Evolutionary conservation across 2,329 filamentous ascomycete genomes (phyloP).

Genomic region (Zalaria obscura): DNA sequence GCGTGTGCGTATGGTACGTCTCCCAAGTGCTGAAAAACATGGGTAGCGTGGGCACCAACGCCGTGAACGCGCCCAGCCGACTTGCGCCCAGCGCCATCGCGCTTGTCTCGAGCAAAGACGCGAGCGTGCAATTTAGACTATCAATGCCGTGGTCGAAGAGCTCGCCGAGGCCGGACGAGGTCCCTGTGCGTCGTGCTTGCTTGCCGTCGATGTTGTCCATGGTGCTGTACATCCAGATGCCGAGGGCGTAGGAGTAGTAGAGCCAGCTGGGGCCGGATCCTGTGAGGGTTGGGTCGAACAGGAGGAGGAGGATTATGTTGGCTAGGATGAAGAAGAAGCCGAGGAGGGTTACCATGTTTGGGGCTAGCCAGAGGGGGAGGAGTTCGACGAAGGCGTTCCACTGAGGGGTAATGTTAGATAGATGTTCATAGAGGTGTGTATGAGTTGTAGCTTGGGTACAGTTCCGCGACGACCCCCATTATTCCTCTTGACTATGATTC

Average conservation of each 20-base stretch:
- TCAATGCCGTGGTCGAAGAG: slow-evolving; percentile 98
- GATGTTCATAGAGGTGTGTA: too few relatives aligned
- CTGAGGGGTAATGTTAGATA: slow-evolving; percentile 31
- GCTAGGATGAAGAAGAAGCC: slow-evolving; percentile 88
- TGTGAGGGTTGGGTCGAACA: slow-evolving; percentile 78
- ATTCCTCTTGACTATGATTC: neutral
- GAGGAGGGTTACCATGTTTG: slow-evolving; percentile 91
- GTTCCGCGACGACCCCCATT: neutral
- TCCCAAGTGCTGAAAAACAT: slow-evolving; percentile 99
- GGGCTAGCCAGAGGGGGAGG: slow-evolving; percentile 88
- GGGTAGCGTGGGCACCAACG: slow-evolving; percentile 76
- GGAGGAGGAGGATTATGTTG: slow-evolving; percentile 62
- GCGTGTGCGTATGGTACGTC: slow-evolving; percentile 94
- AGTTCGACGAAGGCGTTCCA: slow-evolving; percentile 95
- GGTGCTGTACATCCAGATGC: slow-evolving; percentile 96
- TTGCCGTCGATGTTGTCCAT: slow-evolving; percentile 99
- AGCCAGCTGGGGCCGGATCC: slow-evolving; percentile 73
- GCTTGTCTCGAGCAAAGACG: slow-evolving; percentile 76
- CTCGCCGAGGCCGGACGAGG: slow-evolving; percentile 86
- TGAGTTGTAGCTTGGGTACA: too few relatives aligned
- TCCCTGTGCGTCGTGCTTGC: slow-evolving; percentile 86
- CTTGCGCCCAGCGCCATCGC: slow-evolving; percentile 85
- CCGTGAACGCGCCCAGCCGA: slow-evolving; percentile 77
- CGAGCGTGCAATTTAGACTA: slow-evolving; percentile 91
- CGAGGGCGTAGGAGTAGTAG: slow-evolving; percentile 90